Percentiles rank a stretch among this genome's conserved stretches.
These are phyloP conservation scores for Pseudogymnoascus sp. DNA, from an alignment of 2,329 filamentous ascomycete genomes.

Conservation along the genomic window DNA sequence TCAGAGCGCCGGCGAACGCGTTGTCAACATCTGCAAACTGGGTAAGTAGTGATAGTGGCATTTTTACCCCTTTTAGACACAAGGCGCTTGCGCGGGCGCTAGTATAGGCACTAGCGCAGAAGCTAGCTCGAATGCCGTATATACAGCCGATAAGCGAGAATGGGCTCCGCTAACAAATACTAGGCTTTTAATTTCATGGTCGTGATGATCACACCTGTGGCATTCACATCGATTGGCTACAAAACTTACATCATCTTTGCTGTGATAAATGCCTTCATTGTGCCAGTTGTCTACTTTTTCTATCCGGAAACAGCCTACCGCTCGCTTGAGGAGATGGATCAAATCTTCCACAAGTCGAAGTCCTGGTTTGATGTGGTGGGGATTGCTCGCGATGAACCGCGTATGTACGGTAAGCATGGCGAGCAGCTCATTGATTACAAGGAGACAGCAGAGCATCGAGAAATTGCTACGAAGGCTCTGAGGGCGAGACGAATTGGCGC, in stretches of 20 bases:
- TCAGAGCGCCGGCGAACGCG: slow-evolving; percentile 49
- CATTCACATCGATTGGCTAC: slow-evolving; percentile 43
- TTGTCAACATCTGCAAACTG: slow-evolving; percentile 33
- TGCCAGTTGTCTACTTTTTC: slow-evolving; percentile 45
- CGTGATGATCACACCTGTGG: slow-evolving; percentile 29
- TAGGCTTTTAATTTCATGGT: slow-evolving; percentile 54
- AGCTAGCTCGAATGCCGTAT: slow-evolving; percentile 21
- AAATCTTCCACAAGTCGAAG: slow-evolving; percentile 50
- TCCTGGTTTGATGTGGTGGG: slow-evolving; percentile 35
- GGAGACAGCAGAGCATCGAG: slow-evolving; percentile 19
- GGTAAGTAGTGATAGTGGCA: slow-evolving; percentile 10
- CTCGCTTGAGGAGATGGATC: slow-evolving; percentile 58
- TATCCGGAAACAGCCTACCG: slow-evolving; percentile 58
- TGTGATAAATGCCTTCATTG: slow-evolving; percentile 30
- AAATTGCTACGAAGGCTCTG: background rate
- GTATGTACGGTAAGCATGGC: slow-evolving; percentile 50
- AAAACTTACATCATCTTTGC: slow-evolving; percentile 60
- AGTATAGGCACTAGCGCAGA: slow-evolving; percentile 9
- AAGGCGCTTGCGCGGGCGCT: slow-evolving; percentile 13
- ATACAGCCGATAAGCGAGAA: slow-evolving; percentile 18
- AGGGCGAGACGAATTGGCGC: background rate
- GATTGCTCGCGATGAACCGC: slow-evolving; percentile 40
- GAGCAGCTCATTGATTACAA: slow-evolving; percentile 38
- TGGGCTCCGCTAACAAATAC: background rate
- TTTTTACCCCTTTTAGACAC: background rate